Evolutionary conservation across 169 alveolate genomes (phyloP).

Genomic region (Toxoplasma gondii): DNA sequence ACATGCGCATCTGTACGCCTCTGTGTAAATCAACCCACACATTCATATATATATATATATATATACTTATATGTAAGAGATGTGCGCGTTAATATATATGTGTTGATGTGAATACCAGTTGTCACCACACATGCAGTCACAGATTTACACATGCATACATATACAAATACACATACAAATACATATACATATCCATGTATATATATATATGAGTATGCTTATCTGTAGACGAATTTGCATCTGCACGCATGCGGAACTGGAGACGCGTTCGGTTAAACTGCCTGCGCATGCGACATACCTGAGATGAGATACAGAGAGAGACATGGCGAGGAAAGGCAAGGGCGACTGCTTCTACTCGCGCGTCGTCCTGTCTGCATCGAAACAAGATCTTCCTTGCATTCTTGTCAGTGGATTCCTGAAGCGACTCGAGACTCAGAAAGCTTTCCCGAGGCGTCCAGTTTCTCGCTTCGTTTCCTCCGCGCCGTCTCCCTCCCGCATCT

Average conservation of each 20-base stretch:
- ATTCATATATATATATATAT: background rate
- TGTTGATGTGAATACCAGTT: too few species aligned
- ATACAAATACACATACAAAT: background rate
- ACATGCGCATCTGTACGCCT: too few species aligned
- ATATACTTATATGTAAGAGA: background rate
- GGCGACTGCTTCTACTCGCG: background rate
- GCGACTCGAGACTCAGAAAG: background rate
- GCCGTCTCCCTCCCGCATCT: background rate
- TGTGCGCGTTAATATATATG: background rate
- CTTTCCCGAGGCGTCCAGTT: background rate
- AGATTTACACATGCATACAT: background rate
- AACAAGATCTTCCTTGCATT: background rate
- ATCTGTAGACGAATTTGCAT: background rate
- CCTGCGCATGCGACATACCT: background rate
- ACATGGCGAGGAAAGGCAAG: background rate
- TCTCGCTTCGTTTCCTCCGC: background rate
- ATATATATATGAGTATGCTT: background rate
- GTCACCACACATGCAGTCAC: too few species aligned
- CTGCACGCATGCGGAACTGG: too few species aligned
- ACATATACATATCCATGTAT: background rate
- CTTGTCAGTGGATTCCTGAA: background rate
- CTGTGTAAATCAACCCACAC: too few species aligned
- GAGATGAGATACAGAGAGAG: background rate
- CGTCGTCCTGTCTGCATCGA: background rate
- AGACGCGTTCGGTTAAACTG: background rate